phyloP scores from a whole-genome alignment of 2,329 filamentous ascomycete genomes.

The Hypoxylon sp. region DNA sequence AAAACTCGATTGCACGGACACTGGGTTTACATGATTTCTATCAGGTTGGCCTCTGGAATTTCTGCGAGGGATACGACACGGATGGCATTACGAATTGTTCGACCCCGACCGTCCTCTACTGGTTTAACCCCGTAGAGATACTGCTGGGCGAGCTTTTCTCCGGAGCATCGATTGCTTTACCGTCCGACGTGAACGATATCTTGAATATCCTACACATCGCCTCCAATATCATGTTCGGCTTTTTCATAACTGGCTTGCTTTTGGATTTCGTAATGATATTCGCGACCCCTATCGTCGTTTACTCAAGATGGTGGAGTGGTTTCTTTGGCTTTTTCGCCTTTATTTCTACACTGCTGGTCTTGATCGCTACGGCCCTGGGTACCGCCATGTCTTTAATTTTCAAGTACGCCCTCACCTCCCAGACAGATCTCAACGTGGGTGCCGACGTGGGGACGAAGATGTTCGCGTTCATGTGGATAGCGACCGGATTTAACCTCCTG shows the following conservation, averaged over 20 bases:
- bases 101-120: conserved; percentile 76
- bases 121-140: conserved; percentile 91
- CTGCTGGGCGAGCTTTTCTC: conserved; percentile 82
- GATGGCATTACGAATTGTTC: conserved; percentile 83
- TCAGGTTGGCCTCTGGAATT: conserved; percentile 90
- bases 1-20: conserved; percentile 88
- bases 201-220: conserved; percentile 79
- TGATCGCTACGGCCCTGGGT: conserved; percentile 78
- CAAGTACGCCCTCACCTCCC: conserved; percentile 77
- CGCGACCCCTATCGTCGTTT: conserved; percentile 67
- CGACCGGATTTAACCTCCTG: conserved; percentile 72
- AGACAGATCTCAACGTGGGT: conserved; percentile 80
- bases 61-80: conserved; percentile 85
- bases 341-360: conserved; percentile 73
- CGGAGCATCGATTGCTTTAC: conserved; percentile 85
- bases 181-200: conserved; percentile 77
- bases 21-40: conserved; percentile 95
- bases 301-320: conserved; percentile 70
- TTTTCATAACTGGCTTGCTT: conserved; percentile 79
- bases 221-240: conserved; percentile 88
- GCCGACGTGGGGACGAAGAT: conserved; percentile 78
- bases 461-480: conserved; percentile 92
- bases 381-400: conserved; percentile 89
- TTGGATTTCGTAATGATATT: conserved; percentile 80
- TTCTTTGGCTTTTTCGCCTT: conserved; percentile 76